Evolutionary conservation across 768 basidiomycete species (phyloP).

Genomic region (Lanmaoa pseudosensibilis): DNA sequence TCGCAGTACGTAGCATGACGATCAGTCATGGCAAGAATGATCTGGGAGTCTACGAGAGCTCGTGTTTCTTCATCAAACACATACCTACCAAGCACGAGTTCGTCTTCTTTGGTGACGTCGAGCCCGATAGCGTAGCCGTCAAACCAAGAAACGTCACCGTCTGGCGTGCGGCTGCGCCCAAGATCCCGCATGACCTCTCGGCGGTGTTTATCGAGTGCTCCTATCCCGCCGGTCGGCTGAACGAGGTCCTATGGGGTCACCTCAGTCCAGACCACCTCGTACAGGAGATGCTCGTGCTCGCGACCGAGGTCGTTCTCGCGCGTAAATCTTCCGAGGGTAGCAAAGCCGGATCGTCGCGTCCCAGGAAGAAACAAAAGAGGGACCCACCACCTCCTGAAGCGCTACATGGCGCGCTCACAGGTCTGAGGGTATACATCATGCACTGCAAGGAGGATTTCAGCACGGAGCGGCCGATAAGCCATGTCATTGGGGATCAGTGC

Average conservation of each 20-base stretch:
- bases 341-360: conserved; percentile 1
- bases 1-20: conserved; percentile 68
- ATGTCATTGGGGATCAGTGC: conserved; percentile 76
- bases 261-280: conserved; percentile 78
- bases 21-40: conserved; percentile 69
- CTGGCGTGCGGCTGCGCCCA: conserved; percentile 80
- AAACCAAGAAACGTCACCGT: conserved; percentile 64
- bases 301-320: conserved; percentile 59
- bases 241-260: conserved; percentile 79
- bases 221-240: conserved; percentile 69
- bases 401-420: conserved; percentile 52
- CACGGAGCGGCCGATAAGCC: conserved; percentile 51
- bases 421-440: conserved; percentile 72
- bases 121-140: conserved; percentile 73
- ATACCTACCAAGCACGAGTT: conserved; percentile 65
- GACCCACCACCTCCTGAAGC: conserved; percentile 43
- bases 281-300: conserved; percentile 70
- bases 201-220: conserved; percentile 97
- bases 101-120: conserved; percentile 93
- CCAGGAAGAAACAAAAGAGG: conserved; percentile 39
- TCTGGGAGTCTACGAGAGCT: conserved; percentile 63
- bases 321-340: conserved; percentile 36
- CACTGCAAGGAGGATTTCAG: conserved; percentile 82
- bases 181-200: conserved; percentile 65
- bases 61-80: conserved; percentile 84